phyloP scores from a whole-genome alignment of 2,329 filamentous ascomycete genomes.

The Ambrosiella cleistominuta region DNA sequence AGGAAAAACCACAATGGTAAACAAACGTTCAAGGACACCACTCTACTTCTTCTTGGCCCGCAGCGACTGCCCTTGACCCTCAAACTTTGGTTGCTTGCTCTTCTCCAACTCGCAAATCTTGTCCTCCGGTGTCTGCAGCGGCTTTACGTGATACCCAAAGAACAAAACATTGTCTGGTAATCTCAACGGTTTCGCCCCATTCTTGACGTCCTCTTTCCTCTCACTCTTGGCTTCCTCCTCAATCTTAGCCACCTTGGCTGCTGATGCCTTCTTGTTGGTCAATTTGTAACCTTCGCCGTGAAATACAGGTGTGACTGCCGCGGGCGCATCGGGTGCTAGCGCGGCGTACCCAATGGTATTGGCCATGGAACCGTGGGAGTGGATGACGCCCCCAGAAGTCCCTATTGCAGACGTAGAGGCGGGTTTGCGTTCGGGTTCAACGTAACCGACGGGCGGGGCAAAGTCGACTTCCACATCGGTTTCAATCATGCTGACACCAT shows the following conservation, averaged over 20 bases:
- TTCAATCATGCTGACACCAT: conserved; percentile 85
- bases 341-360: conserved; percentile 92
- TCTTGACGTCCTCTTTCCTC: background rate
- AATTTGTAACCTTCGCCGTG: conserved; percentile 63
- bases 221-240: conserved; percentile 33
- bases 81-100: conserved; percentile 54
- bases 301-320: conserved; percentile 61
- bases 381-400: conserved; percentile 61
- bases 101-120: conserved; percentile 48
- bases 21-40: background rate
- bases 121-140: conserved; percentile 61
- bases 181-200: conserved; percentile 60
- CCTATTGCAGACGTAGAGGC: conserved; percentile 37
- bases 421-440: conserved; percentile 54
- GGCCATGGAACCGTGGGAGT: conserved; percentile 84
- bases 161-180: conserved; percentile 82
- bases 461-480: conserved; percentile 96
- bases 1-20: background rate
- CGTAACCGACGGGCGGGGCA: conserved; percentile 81
- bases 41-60: conserved; percentile 48
- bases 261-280: conserved; percentile 53
- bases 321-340: conserved; percentile 61
- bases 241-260: conserved; percentile 44
- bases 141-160: conserved; percentile 88
- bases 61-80: conserved; percentile 70